phyloP scores from a whole-genome alignment of 2,329 filamentous ascomycete species.

The Penicillium italicum region DNA sequence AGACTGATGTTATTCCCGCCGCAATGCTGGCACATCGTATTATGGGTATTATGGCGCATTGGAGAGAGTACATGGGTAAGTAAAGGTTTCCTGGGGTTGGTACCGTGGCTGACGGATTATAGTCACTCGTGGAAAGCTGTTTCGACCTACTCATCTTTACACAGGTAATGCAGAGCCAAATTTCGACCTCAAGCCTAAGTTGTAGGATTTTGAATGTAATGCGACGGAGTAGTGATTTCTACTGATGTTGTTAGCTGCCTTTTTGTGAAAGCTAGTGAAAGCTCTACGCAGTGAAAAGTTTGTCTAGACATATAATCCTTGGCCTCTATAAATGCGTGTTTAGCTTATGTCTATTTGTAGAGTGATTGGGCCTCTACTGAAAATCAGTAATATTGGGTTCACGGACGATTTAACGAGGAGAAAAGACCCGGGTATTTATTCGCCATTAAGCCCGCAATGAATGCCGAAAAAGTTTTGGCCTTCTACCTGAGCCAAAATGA shows the following conservation, averaged over 20 bases:
- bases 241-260: background rate
- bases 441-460: background rate
- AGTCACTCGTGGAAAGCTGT: constrained; percentile 30
- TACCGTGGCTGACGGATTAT: background rate
- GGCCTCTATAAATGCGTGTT: background rate
- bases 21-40: constrained; percentile 32
- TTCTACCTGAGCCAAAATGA: background rate
- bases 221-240: background rate
- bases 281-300: rapidly evolving
- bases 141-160: constrained; percentile 31
- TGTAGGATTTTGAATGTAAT: background rate
- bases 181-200: constrained; percentile 4
- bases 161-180: constrained; percentile 16
- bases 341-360: background rate
- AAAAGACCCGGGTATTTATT: background rate
- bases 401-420: background rate
- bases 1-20: constrained; percentile 29
- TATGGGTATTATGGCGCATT: constrained; percentile 35
- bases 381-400: background rate
- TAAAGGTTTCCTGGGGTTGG: constrained; percentile 1
- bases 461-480: background rate
- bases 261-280: no score
- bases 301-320: no score
- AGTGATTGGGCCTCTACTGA: background rate
- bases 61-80: constrained; percentile 34